Evolutionary conservation across 2,329 filamentous ascomycete genomes (phyloP).

Genomic region (Trichoderma koningiopsis): DNA sequence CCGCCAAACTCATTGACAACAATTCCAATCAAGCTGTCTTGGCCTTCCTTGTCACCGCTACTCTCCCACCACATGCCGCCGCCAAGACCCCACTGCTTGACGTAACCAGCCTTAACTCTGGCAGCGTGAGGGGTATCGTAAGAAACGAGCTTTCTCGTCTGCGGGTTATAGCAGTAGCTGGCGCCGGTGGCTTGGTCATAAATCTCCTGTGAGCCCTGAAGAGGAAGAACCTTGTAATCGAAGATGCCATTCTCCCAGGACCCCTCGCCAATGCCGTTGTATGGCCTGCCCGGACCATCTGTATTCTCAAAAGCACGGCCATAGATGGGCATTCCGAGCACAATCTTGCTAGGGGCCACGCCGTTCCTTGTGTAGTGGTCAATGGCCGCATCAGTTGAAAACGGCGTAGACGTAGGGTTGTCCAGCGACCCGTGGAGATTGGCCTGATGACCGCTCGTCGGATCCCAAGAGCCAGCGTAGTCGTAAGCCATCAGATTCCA

Average conservation of each 20-base stretch:
- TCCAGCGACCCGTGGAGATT: slow-evolving; percentile 67
- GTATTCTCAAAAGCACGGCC: slow-evolving; percentile 83
- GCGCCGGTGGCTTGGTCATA: slow-evolving; percentile 67
- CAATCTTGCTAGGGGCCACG: slow-evolving; percentile 71
- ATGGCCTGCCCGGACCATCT: slow-evolving; percentile 70
- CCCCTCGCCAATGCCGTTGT: slow-evolving; percentile 72
- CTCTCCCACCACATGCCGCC: slow-evolving; percentile 99
- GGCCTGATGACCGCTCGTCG: slow-evolving; percentile 71
- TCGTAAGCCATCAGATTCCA: slow-evolving; percentile 91
- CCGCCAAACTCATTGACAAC: slow-evolving; percentile 64
- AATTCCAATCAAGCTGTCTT: slow-evolving; percentile 67
- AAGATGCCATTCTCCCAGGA: slow-evolving; percentile 84
- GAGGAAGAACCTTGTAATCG: slow-evolving; percentile 85
- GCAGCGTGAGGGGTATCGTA: slow-evolving; percentile 76
- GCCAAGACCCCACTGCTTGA: slow-evolving; percentile 68
- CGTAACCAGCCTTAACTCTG: slow-evolving; percentile 69
- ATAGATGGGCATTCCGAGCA: slow-evolving; percentile 90
- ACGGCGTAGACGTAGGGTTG: slow-evolving; percentile 71
- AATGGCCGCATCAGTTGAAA: slow-evolving; percentile 72
- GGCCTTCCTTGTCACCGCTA: slow-evolving; percentile 70
- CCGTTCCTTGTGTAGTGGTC: slow-evolving; percentile 67
- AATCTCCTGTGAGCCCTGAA: slow-evolving; percentile 63
- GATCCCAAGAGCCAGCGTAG: slow-evolving; percentile 81
- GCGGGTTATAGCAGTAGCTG: slow-evolving; percentile 74
- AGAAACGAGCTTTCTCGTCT: slow-evolving; percentile 67